Percentiles rank a stretch among this genome's conserved stretches.
These are phyloP conservation scores for Fusarium paranaense DNA, from an alignment of 2,329 filamentous ascomycete genomes.

Conservation along the genomic window DNA sequence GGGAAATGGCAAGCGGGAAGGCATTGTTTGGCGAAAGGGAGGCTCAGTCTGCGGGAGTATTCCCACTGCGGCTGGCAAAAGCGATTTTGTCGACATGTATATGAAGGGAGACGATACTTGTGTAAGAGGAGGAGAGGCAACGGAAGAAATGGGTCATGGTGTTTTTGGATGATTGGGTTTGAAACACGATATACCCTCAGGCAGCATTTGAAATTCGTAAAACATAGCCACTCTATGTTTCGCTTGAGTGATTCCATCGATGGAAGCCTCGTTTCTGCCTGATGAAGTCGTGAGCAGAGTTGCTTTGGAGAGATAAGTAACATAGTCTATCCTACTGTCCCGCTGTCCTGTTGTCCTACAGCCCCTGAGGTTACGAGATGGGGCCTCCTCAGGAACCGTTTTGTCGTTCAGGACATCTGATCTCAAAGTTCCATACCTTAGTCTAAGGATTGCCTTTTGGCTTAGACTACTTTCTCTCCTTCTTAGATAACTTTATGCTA, in stretches of 20 bases:
- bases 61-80: constrained; percentile 2
- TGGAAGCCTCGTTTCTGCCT: background rate
- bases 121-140: constrained; percentile 1
- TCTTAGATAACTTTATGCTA: background rate
- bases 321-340: background rate
- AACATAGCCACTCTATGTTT: background rate
- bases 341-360: too few species aligned
- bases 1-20: background rate
- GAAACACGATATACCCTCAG: background rate
- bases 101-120: background rate
- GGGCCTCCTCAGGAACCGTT: too few species aligned
- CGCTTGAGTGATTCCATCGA: background rate
- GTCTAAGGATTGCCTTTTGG: background rate
- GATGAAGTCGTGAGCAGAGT: background rate
- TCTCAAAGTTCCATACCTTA: background rate
- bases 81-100: background rate
- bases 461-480: background rate
- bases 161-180: background rate
- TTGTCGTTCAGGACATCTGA: too few species aligned
- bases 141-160: background rate
- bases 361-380: too few species aligned
- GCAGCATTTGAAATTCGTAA: background rate
- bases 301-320: background rate
- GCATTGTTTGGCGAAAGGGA: constrained; percentile 24
- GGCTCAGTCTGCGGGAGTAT: constrained; percentile 10